Percentiles rank a stretch among this genome's conserved stretches.
Evolutionary conservation across 2,329 filamentous ascomycete species (phyloP).

Genomic region (Orbilia oligospora): DNA sequence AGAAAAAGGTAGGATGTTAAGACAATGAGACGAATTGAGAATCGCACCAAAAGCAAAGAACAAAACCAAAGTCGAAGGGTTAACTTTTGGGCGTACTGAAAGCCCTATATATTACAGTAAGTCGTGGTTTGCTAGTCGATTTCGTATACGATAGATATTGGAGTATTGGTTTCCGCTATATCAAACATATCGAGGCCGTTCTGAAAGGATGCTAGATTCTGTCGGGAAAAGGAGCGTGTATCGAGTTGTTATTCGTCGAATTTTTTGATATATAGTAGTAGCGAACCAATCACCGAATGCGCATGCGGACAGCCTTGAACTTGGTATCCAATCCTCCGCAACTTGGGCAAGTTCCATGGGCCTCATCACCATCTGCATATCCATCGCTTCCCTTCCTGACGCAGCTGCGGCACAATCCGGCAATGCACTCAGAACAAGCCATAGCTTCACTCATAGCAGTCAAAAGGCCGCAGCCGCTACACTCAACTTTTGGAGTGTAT

Average conservation of each 20-base stretch:
- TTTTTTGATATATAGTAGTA: neutral
- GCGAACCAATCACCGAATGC: constrained; percentile 38
- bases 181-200: constrained; percentile 19
- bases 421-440: constrained; percentile 60
- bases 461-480: constrained; percentile 54
- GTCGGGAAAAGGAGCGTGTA: constrained; percentile 20
- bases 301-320: constrained; percentile 58
- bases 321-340: constrained; percentile 58
- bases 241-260: neutral
- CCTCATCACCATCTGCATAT: constrained; percentile 55
- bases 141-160: constrained; percentile 37
- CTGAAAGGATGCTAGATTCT: constrained; percentile 3
- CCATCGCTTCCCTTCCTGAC: constrained; percentile 59
- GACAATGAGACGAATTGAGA: constrained; percentile 46
- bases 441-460: constrained; percentile 56
- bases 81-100: constrained; percentile 48
- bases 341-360: constrained; percentile 55
- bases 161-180: constrained; percentile 33
- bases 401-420: constrained; percentile 57
- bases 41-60: constrained; percentile 45
- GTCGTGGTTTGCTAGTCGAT: constrained; percentile 20
- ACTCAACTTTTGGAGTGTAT: constrained; percentile 60
- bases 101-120: constrained; percentile 59
- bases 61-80: constrained; percentile 28
- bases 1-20: constrained; percentile 39